phyloP scores from a whole-genome alignment of 2,329 filamentous ascomycete species.

The Aphanoascus verrucosus region DNA sequence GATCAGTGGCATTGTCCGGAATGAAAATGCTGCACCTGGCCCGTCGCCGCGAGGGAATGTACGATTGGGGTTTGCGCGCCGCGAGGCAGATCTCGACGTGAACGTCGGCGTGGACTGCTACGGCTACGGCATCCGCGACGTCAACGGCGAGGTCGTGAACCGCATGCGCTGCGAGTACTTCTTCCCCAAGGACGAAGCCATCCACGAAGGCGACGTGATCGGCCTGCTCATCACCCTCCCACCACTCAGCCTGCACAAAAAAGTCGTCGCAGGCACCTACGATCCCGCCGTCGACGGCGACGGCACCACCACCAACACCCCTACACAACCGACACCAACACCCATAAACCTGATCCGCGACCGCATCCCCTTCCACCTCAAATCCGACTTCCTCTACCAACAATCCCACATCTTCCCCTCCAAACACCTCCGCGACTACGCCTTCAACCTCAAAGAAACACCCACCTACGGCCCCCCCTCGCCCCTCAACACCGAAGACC shows the following conservation, averaged over 20 bases:
- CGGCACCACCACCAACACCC: conserved; percentile 3
- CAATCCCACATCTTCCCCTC: conserved; percentile 53
- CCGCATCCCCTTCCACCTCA: conserved; percentile 87
- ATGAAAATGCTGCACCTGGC: conserved; percentile 18
- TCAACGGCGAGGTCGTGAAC: conserved; percentile 81
- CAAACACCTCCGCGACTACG: conserved; percentile 71
- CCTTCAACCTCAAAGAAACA: conserved; percentile 37
- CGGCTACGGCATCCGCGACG: conserved; percentile 85
- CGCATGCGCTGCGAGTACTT: conserved; percentile 90
- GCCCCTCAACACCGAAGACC: conserved; percentile 55
- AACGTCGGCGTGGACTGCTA: conserved; percentile 83
- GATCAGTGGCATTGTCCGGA: conserved; percentile 50
- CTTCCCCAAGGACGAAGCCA: conserved; percentile 64
- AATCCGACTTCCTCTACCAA: conserved; percentile 87
- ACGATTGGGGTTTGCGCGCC: conserved; percentile 39
- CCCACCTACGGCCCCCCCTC: conserved; percentile 41
- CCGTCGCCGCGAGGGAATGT: conserved; percentile 34
- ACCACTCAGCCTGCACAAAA: conserved; percentile 72
- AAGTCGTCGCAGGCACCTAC: conserved; percentile 76
- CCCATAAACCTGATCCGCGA: conserved; percentile 81
- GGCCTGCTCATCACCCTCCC: conserved; percentile 87
- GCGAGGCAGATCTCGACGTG: conserved; percentile 39
- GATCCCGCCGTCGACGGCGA: conserved; percentile 66
- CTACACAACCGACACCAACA: conserved; percentile 39
- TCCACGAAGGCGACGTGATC: conserved; percentile 85